Conservation (phyloP, 306 rosid genomes). For the Potentilla sterilis region DNA sequence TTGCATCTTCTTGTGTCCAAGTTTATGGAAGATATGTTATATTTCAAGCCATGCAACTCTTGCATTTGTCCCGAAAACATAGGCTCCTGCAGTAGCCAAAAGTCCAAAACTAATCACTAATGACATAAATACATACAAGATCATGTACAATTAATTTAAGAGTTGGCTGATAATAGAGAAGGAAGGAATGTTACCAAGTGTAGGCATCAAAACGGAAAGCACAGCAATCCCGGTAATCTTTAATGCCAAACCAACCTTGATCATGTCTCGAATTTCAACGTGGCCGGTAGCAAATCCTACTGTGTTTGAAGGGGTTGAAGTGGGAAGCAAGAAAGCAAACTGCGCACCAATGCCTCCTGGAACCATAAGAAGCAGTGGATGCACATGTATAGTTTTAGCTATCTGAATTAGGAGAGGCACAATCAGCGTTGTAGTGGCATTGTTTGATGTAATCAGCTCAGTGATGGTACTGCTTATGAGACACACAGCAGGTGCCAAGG, state of each 20-base stretch:
- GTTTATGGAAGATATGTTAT: neutral
- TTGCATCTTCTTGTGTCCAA: neutral
- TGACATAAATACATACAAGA: neutral
- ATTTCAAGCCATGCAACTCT: conserved; percentile 4
- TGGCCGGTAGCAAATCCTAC: conserved; percentile 84
- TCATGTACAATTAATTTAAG: neutral
- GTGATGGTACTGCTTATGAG: conserved; percentile 67
- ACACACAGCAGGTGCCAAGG: conserved; percentile 66
- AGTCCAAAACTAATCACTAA: neutral
- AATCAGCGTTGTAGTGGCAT: conserved; percentile 75
- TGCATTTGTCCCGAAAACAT: conserved; percentile 50
- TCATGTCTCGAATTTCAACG: conserved; percentile 65
- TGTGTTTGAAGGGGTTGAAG: conserved; percentile 73
- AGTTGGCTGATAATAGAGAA: neutral
- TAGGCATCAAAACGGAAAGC: conserved; percentile 66
- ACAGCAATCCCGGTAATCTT: conserved; percentile 58
- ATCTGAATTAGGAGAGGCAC: conserved; percentile 64
- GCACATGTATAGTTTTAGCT: conserved; percentile 56
- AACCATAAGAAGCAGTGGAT: conserved; percentile 75
- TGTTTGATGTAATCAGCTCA: conserved; percentile 68
- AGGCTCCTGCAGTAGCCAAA: conserved; percentile 46
- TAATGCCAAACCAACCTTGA: conserved; percentile 67
- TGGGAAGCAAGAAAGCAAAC: conserved; percentile 72
- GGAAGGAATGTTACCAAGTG: conserved; percentile 50
- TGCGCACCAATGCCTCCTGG: conserved; percentile 84